Base-by-base conservation (phyloP, 169 alveolate genomes). In the Eimeria brunetti region DNA sequence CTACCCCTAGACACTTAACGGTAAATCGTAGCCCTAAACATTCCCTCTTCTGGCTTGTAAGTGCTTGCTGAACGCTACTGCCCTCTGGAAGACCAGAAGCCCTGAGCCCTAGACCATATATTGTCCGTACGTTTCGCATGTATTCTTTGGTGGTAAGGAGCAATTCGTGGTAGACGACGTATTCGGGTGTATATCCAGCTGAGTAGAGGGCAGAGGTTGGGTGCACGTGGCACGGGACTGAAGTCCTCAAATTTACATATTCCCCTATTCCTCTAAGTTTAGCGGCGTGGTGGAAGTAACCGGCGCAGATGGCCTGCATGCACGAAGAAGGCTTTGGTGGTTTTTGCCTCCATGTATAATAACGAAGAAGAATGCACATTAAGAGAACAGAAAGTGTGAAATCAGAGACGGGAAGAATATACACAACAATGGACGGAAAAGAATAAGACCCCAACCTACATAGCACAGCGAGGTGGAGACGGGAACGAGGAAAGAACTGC, bases 211-310 rank as follows among this genome's bases (percentile, higher is more conserved):
- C 99, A 91, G 99, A 98, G 22, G 99, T 98, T 38, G 99, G 99
- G 96, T 99, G 99, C 41, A 99, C 97, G 88, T 98, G 98, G 88
- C 99, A 99, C 56, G 99, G 99, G 44, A 99, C 99, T 71, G 99
- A 99, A 27, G 99, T 99, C 97, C 99, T 97, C 85, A 99, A 97
- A 96, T 99, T 99, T 36, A 98, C 99, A 97, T 99, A 99, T 97
- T 99, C 99, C 51, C 99, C 99, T 36, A 99, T 98, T 16, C 99
- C 99, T 96, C 99, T 99, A 62, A 99, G 98, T 97, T 99, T 99
- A 44, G 99, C 99, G n/a, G 99, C 99, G 97, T 99, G 99, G 96
- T 99, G 99, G 98, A 99, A 99, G 98, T 99, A 99, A 4, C 99
- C 99, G 12, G 99, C 98, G 93, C 99, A 98, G 56, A 99, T 99